Evolutionary conservation across 2,329 filamentous ascomycete species (phyloP), one percentile per base, ranked within the genome.

Genomic region (Botrytis aclada): DNA sequence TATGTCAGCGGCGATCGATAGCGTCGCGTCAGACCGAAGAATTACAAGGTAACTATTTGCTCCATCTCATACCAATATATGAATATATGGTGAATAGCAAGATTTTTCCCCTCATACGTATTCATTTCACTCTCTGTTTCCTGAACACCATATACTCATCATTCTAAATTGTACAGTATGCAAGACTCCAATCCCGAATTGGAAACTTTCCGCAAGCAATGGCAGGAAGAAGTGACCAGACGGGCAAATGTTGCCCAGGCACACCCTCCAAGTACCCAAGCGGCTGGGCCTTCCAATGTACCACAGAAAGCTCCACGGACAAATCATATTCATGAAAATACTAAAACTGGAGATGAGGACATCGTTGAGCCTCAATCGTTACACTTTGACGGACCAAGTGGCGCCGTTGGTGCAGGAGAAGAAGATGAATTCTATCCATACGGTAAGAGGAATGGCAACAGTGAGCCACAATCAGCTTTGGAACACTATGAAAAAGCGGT

Each of bases 401-500:
- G 58, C 10, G n/a, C 54, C 25, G 69, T 70, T 14, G 65, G 39
- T 45, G 66, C 56, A 54, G 61, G 34, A 8, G 72, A 77, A n/a
- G 73, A 61, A 37, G 73, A 67, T 34, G 64, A 64, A 34, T 37
- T 64, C 7, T 37, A 67, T 22, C 14, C 29, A 45, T 45, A 72
- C 51, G 65, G 65, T 69, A 69, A 69, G 65, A 77, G 77, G 25
- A 41, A 63, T 18, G 62, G 32, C 32, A 73, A 43, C 18, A 82
- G 73, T 70, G 88, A 92, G 77, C 92, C 92, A 7, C 84, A 85
- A 34, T 93, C 95, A 18, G 96, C 96, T 0, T 83, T 99, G 25
- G 96, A 98, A 78, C 93, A 97, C 81, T 98, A 96, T 79, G 96
- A 98, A 81, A 89, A 89, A 80, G 96, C 95, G 5, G 95, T 97